Conservation (phyloP, 371 early-diverging fungal genomes). For the Actinomortierella wolfii region DNA sequence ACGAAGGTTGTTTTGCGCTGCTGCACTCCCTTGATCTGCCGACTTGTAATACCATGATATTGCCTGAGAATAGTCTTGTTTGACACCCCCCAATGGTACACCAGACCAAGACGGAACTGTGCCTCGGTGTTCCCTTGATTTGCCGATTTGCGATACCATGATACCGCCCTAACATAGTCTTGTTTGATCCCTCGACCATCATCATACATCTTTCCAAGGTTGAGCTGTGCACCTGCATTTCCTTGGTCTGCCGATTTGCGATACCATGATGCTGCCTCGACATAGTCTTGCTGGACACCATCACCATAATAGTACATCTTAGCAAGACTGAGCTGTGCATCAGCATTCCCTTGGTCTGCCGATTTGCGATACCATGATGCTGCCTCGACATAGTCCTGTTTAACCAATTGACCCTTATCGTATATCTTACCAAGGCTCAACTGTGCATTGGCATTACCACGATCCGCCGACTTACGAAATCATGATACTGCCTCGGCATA, state of each 20-base stretch:
- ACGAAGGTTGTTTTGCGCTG: no score
- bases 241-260: slow-evolving; percentile 72
- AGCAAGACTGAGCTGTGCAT: slow-evolving; percentile 76
- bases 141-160: slow-evolving; percentile 80
- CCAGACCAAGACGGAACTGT: no score
- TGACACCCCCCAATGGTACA: no score
- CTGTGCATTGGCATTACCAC: slow-evolving; percentile 73
- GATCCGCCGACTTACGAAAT: slow-evolving; percentile 69
- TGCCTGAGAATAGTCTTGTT: no score
- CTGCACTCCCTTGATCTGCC: no score
- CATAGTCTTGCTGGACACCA: slow-evolving; percentile 68
- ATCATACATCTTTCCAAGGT: slow-evolving; percentile 79
- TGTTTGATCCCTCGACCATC: slow-evolving; percentile 73
- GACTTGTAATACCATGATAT: no score
- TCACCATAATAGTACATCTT: slow-evolving; percentile 87
- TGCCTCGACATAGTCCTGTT: slow-evolving; percentile 64
- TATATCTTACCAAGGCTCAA: slow-evolving; percentile 86
- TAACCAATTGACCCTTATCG: slow-evolving; percentile 81
- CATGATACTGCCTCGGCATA: slow-evolving; percentile 62
- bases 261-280: slow-evolving; percentile 70
- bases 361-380: slow-evolving; percentile 73
- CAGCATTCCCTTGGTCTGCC: slow-evolving; percentile 64
- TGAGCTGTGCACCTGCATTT: slow-evolving; percentile 80
- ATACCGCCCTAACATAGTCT: slow-evolving; percentile 69
- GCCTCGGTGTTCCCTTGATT: slow-evolving; percentile 75